Conservation (phyloP, 176 grass and related monocot species). For the Thinopyrum elongatum region DNA sequence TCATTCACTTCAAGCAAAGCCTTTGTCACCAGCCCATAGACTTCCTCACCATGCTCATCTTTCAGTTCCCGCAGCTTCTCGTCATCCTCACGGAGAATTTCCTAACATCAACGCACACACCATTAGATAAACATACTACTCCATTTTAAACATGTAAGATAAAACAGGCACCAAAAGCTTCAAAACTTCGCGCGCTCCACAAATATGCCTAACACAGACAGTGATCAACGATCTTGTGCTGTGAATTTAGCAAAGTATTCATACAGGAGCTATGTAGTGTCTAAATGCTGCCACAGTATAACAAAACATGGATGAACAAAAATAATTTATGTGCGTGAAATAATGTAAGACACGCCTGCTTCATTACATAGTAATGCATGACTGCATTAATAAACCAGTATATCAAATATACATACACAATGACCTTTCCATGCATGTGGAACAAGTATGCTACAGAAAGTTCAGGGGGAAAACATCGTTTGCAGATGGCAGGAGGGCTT, state of each 20-base stretch:
- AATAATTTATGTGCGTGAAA: neutral
- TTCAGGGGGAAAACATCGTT: neutral
- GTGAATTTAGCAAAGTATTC: neutral
- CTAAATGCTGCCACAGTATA: neutral
- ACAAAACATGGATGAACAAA: neutral
- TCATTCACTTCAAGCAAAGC: slow-evolving; percentile 55
- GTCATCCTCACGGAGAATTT: slow-evolving; percentile 42
- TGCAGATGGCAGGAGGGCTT: neutral
- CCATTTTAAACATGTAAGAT: neutral
- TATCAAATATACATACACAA: neutral
- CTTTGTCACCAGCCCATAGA: slow-evolving; percentile 29
- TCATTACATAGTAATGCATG: neutral
- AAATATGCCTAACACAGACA: neutral
- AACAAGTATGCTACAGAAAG: neutral
- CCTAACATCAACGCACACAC: slow-evolving; percentile 14
- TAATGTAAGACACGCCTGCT: neutral
- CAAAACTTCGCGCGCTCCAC: neutral
- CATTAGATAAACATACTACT: neutral
- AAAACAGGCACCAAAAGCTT: neutral
- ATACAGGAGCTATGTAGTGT: neutral
- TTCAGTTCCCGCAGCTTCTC: slow-evolving; percentile 33
- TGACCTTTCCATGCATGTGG: neutral
- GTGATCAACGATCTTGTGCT: neutral
- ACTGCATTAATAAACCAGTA: neutral
- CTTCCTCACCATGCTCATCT: slow-evolving; percentile 37